phyloP scores from a whole-genome alignment of 2,329 filamentous ascomycete genomes.

The Massarina eburnea region DNA sequence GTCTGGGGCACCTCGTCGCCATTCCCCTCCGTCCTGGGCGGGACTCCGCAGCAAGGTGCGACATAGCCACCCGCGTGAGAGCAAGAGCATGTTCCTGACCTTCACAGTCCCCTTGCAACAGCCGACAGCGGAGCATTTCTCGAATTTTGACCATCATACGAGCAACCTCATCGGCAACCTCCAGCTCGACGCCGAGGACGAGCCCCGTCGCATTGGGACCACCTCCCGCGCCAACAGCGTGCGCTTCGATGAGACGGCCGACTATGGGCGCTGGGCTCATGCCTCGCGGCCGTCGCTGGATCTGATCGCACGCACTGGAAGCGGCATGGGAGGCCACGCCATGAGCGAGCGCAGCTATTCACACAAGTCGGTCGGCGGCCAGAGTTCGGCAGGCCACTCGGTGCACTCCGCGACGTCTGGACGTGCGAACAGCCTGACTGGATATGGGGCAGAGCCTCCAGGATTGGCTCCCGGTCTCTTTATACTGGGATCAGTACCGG shows the following conservation, averaged over 20 bases:
- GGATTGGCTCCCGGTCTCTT: conserved; percentile 82
- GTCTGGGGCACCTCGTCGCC: conserved; percentile 85
- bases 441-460: conserved; percentile 66
- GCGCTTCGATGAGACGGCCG: conserved; percentile 92
- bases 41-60: conserved; percentile 85
- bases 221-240: conserved; percentile 95
- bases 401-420: conserved; percentile 75
- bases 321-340: conserved; percentile 73
- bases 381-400: conserved; percentile 89
- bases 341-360: conserved; percentile 91
- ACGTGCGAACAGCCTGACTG: conserved; percentile 76
- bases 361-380: conserved; percentile 92
- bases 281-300: conserved; percentile 81
- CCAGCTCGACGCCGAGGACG: conserved; percentile 84
- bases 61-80: neutral
- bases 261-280: conserved; percentile 87
- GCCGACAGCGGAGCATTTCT: conserved; percentile 80
- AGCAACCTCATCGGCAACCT: conserved; percentile 78
- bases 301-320: conserved; percentile 75
- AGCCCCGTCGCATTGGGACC: conserved; percentile 79
- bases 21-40: conserved; percentile 81
- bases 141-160: conserved; percentile 84
- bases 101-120: conserved; percentile 73
- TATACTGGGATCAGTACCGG: conserved; percentile 83
- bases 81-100: conserved; percentile 16